Conservation (phyloP, 2,329 filamentous ascomycete species). For the Claviceps spartinae region DNA sequence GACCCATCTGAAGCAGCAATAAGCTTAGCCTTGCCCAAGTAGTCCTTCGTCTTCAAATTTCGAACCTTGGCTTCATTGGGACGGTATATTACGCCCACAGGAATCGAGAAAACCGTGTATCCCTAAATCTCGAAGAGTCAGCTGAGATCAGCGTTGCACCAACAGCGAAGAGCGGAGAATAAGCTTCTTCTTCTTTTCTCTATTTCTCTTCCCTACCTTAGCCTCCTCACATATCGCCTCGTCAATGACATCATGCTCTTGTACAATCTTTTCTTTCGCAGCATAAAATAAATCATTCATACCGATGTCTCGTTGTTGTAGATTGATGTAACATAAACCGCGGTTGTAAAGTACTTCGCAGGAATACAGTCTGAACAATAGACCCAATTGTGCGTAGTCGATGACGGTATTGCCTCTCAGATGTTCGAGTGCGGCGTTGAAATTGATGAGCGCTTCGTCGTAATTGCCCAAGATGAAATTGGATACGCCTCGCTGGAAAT, state of each 20-base stretch:
- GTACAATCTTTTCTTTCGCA: slow-evolving; percentile 88
- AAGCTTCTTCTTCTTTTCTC: not conserved
- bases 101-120: slow-evolving; percentile 97
- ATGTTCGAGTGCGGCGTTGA: slow-evolving; percentile 94
- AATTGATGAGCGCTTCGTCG: slow-evolving; percentile 92
- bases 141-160: not conserved
- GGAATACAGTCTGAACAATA: slow-evolving; percentile 92
- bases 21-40: slow-evolving; percentile 87
- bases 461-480: slow-evolving; percentile 97
- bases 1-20: slow-evolving; percentile 74
- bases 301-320: slow-evolving; percentile 80
- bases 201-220: slow-evolving; percentile 44
- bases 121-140: slow-evolving; percentile 42
- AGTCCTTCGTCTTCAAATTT: slow-evolving; percentile 95
- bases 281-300: slow-evolving; percentile 85
- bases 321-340: slow-evolving; percentile 91
- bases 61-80: slow-evolving; percentile 97
- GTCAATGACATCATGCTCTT: slow-evolving; percentile 95
- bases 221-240: slow-evolving; percentile 90
- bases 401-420: slow-evolving; percentile 93
- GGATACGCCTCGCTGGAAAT: slow-evolving; percentile 96
- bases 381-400: slow-evolving; percentile 89
- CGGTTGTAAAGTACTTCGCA: slow-evolving; percentile 97
- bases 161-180: not conserved
- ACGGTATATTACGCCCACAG: slow-evolving; percentile 86